Evolutionary conservation across 2,329 filamentous ascomycete genomes (phyloP).

Genomic region (Claviceps cyperi): DNA sequence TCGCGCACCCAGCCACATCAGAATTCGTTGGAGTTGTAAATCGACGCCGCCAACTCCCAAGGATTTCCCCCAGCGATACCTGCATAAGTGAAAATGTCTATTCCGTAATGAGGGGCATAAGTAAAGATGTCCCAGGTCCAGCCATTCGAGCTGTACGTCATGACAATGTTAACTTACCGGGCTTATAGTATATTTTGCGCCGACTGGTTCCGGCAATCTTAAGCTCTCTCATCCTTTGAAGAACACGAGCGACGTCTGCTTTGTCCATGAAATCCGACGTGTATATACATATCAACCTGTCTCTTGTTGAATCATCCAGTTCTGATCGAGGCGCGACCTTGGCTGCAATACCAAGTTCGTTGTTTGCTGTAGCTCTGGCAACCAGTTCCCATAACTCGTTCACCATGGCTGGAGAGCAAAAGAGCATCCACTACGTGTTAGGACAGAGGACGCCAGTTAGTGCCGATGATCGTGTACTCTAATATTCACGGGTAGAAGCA

Average conservation of each 20-base stretch:
- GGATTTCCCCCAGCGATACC: conserved; percentile 45
- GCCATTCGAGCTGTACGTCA: not conserved
- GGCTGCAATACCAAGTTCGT: conserved; percentile 55
- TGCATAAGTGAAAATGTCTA: conserved; percentile 55
- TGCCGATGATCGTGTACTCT: not conserved
- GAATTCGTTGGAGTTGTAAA: conserved; percentile 30
- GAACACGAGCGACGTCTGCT: conserved; percentile 53
- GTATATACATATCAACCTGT: conserved; percentile 61
- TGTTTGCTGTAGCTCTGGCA: conserved; percentile 50
- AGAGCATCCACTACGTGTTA: conserved; percentile 56
- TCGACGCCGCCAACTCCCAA: conserved; percentile 46
- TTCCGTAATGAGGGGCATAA: conserved; percentile 1
- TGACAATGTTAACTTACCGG: conserved; percentile 31
- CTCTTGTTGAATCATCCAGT: conserved; percentile 22
- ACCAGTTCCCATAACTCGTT: conserved; percentile 52
- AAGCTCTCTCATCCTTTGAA: conserved; percentile 46
- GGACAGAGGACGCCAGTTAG: not conserved
- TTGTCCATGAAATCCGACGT: conserved; percentile 59
- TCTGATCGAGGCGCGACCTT: conserved; percentile 51
- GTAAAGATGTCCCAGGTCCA: not conserved
- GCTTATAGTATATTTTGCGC: conserved; percentile 62
- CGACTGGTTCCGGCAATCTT: conserved; percentile 37
- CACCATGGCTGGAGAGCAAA: conserved; percentile 38
- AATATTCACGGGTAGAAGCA: not conserved
- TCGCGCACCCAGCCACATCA: not conserved